Evolutionary conservation across 352 stramenopile species (phyloP).

Genomic region (Nothophytophthora sp.): DNA sequence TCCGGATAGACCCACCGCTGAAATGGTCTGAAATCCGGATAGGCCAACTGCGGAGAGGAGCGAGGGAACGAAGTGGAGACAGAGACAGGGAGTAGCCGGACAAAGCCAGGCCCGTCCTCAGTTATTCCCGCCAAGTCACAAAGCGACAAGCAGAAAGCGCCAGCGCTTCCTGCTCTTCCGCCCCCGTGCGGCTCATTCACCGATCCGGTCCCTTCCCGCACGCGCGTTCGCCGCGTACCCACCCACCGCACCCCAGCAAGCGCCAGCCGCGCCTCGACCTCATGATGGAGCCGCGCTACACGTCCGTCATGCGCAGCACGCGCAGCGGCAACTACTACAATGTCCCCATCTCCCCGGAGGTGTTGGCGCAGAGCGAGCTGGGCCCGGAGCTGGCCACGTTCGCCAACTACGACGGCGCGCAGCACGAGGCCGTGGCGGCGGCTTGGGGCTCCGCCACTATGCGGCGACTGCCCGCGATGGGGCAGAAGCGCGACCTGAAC

Average conservation of each 20-base stretch:
- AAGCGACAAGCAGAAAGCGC: not conserved
- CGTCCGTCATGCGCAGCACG: conserved; percentile 58
- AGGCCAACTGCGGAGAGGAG: too few relatives aligned
- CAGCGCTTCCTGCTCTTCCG: not conserved
- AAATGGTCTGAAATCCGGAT: too few relatives aligned
- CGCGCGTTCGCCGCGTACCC: not conserved
- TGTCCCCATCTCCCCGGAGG: conserved; percentile 36
- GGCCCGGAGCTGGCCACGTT: conserved; percentile 19
- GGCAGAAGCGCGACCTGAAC: conserved; percentile 41
- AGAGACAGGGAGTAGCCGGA: too few relatives aligned
- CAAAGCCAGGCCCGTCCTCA: too few relatives aligned
- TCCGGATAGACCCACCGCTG: too few relatives aligned
- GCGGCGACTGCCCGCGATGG: conserved; percentile 33
- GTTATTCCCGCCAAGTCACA: not conserved
- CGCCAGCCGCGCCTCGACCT: conserved; percentile 5
- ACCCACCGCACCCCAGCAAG: not conserved
- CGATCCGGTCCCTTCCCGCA: not conserved
- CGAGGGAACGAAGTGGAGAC: too few relatives aligned
- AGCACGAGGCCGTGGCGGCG: conserved; percentile 30
- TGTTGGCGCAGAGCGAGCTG: conserved; percentile 12
- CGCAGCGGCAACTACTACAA: conserved; percentile 68
- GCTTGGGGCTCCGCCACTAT: conserved; percentile 44
- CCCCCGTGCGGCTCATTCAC: not conserved
- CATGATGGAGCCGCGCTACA: conserved; percentile 45
- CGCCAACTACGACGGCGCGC: conserved; percentile 12